These are phyloP conservation scores for Fusarium miscanthi DNA, from an alignment of 2,329 filamentous ascomycete genomes.

Conservation along the genomic window DNA sequence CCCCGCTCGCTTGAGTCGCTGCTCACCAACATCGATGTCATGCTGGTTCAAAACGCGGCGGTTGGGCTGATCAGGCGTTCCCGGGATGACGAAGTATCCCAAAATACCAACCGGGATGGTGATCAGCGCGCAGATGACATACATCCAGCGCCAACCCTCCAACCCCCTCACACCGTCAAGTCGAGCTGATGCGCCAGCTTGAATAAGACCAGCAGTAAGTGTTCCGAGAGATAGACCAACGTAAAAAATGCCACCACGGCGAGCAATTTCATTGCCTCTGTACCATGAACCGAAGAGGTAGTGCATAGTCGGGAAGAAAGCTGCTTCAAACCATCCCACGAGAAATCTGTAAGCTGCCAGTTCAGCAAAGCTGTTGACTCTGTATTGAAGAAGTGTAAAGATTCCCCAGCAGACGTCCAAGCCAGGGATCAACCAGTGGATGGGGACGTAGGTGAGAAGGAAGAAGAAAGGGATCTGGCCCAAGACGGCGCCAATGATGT, in stretches of 20 bases:
- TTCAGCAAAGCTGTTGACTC: constrained; percentile 60
- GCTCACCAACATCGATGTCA: constrained; percentile 59
- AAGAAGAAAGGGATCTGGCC: constrained; percentile 65
- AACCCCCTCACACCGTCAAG: constrained; percentile 59
- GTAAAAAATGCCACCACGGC: constrained; percentile 63
- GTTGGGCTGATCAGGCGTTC: constrained; percentile 59
- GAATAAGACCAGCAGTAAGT: constrained; percentile 63
- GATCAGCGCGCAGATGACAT: constrained; percentile 64
- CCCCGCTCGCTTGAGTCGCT: constrained; percentile 58
- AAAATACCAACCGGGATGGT: constrained; percentile 65
- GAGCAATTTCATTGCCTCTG: constrained; percentile 57
- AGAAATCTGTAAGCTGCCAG: constrained; percentile 65
- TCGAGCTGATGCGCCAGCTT: constrained; percentile 54
- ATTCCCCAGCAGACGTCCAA: constrained; percentile 66
- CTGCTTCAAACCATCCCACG: constrained; percentile 63
- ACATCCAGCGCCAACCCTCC: constrained; percentile 67
- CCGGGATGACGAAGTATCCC: constrained; percentile 63
- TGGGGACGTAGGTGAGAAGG: constrained; percentile 58
- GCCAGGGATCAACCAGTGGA: constrained; percentile 62
- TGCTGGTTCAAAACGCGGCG: constrained; percentile 56
- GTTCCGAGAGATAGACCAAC: constrained; percentile 63
- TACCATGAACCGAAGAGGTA: constrained; percentile 60
- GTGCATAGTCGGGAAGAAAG: constrained; percentile 55
- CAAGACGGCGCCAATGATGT: constrained; percentile 57
- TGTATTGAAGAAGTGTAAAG: constrained; percentile 67